Evolutionary conservation across 2,329 filamentous ascomycete species (phyloP).

Genomic region (Bipolaris victoriae): DNA sequence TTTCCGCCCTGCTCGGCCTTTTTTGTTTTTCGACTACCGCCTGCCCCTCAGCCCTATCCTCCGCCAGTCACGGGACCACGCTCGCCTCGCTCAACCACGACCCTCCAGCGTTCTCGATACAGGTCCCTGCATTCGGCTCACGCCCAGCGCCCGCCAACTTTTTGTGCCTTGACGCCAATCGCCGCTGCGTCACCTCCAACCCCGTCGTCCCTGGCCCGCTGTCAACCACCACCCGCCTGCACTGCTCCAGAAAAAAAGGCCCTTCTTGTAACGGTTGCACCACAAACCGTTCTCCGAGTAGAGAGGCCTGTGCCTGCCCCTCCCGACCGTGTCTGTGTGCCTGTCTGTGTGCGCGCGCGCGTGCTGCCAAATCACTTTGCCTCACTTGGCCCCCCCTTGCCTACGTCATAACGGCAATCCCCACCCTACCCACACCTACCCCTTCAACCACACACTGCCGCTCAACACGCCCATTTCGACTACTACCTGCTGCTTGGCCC

Average conservation of each 20-base stretch:
- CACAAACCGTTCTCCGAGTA: background rate
- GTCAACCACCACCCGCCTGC: background rate
- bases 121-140: constrained; percentile 8
- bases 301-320: constrained; percentile 12
- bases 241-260: background rate
- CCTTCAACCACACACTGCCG: background rate
- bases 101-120: background rate
- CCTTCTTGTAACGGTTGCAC: constrained; percentile 1
- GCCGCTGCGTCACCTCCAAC: background rate
- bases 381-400: constrained; percentile 5
- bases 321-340: constrained; percentile 3
- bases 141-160: constrained; percentile 6
- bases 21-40: background rate
- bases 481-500: constrained; percentile 1
- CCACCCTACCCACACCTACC: constrained; percentile 11
- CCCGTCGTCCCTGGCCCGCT: background rate
- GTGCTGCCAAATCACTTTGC: constrained; percentile 6
- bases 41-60: constrained; percentile 11
- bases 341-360: constrained; percentile 1
- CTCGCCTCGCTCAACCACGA: background rate
- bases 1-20: background rate
- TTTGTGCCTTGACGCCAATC: background rate
- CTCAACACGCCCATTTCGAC: background rate
- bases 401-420: constrained; percentile 19
- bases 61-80: constrained; percentile 9